A percentile compares a stretch with the other conserved stretches of the same genome.
Evolutionary conservation across 2,329 filamentous ascomycete genomes (phyloP).

Genomic region (Thermomyces lanuginosus): DNA sequence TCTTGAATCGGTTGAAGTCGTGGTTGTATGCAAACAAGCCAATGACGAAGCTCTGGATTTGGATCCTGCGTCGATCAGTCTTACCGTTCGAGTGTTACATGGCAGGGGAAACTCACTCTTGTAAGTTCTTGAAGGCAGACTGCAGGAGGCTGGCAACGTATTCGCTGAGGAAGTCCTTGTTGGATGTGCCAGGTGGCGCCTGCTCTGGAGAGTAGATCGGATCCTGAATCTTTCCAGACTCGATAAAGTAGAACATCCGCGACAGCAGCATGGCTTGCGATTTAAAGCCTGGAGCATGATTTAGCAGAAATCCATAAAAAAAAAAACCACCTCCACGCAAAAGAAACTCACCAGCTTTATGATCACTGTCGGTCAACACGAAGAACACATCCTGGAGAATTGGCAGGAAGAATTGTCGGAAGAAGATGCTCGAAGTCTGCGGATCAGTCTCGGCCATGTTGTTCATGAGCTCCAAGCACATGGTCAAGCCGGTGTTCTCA

Average conservation of each 20-base stretch:
- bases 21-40: constrained; percentile 77
- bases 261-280: constrained; percentile 87
- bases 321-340: background rate
- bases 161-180: constrained; percentile 76
- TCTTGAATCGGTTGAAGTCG: constrained; percentile 85
- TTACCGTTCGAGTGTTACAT: constrained; percentile 2
- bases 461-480: constrained; percentile 93
- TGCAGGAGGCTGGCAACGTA: constrained; percentile 75
- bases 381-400: constrained; percentile 98
- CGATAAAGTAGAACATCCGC: constrained; percentile 92
- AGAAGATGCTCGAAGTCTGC: constrained; percentile 81
- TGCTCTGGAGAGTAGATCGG: constrained; percentile 79
- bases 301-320: constrained; percentile 1
- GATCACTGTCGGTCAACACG: constrained; percentile 89
- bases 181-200: constrained; percentile 65
- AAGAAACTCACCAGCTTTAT: constrained; percentile 57
- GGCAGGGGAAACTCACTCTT: constrained; percentile 46
- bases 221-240: constrained; percentile 74
- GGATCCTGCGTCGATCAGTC: constrained; percentile 38
- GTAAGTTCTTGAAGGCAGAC: constrained; percentile 84
- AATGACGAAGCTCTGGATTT: constrained; percentile 82
- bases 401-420: constrained; percentile 90
- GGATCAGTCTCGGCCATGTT: constrained; percentile 90
- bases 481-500: constrained; percentile 86
- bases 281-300: constrained; percentile 53